Evolutionary conservation across 1,139 yeast genomes (phyloP), one percentile per base, ranked within the genome.

Genomic region (Pichia sp.): DNA sequence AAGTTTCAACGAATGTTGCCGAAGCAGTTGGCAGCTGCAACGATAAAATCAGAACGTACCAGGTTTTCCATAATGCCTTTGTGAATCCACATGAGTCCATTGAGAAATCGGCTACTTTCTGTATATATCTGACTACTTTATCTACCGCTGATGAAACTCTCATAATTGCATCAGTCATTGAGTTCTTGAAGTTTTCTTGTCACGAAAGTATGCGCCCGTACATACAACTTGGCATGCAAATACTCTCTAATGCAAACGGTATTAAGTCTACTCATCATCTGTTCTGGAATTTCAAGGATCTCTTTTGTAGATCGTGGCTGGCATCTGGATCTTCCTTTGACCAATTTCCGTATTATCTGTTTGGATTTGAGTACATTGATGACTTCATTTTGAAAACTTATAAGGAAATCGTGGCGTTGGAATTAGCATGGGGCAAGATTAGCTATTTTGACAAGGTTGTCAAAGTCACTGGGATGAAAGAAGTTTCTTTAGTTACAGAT

Each of bases 31-130:
- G n/a, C n/a, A n/a, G n/a, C n/a, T n/a, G n/a, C n/a, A n/a, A n/a
- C n/a, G n/a, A n/a, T n/a, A n/a, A n/a, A n/a, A n/a, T n/a, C n/a
- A n/a, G n/a, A n/a, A n/a, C n/a, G n/a, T n/a, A n/a, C n/a, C n/a
- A n/a, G n/a, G n/a, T n/a, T n/a, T n/a, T n/a, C n/a, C n/a, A n/a
- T n/a, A n/a, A n/a, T n/a, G n/a, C n/a, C n/a, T 44, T 72, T 14
- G 51, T 62, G n/a, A 43, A 42, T 6, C 68, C 72, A 3, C 65
- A 66, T 32, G 41, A 51, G 6, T 53, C 67, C 0, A 46, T 60
- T 4, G 80, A 73, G 41, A 37, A 51, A 0, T 52, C 69, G 4
- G 67, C 71, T 2, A 55, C 69, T 0, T 67, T 61, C 44, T 55
- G 65, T 19, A 37, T 51, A 13, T 66, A 69, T 33, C 58, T 70